phyloP scores from a whole-genome alignment of 805 yeast species.

The Teunomyces pallodes region DNA sequence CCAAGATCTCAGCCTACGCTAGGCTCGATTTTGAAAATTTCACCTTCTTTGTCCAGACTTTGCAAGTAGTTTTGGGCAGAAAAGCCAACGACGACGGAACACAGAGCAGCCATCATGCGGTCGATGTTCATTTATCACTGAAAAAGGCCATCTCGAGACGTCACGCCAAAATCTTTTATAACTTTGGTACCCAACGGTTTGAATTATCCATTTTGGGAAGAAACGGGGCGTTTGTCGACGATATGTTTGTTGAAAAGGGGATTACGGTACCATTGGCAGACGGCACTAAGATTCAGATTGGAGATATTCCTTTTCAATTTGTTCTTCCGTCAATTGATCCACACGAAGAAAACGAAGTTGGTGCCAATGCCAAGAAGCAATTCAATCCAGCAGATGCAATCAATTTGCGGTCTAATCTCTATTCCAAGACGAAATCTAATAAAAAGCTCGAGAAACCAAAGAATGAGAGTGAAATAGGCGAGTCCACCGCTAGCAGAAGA shows the following conservation, averaged over 20 bases:
- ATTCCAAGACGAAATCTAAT: constrained; percentile 14
- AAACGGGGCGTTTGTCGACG: constrained; percentile 96
- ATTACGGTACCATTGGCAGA: constrained; percentile 84
- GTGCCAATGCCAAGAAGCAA: constrained; percentile 27
- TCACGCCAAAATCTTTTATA: constrained; percentile 94
- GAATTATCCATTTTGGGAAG: constrained; percentile 90
- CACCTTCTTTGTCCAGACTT: constrained; percentile 93
- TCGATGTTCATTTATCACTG: constrained; percentile 90
- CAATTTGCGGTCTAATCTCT: constrained; percentile 51
- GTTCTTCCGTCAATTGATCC: constrained; percentile 71
- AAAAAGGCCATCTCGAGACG: constrained; percentile 90
- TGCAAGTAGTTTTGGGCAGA: constrained; percentile 92
- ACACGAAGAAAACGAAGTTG: constrained; percentile 18
- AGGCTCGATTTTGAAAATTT: constrained; percentile 86
- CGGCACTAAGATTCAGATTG: constrained; percentile 85
- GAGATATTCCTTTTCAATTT: constrained; percentile 85
- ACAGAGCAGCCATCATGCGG: constrained; percentile 69
- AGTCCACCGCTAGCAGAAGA: constrained; percentile 6
- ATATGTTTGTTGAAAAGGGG: constrained; percentile 83
- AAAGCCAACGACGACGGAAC: constrained; percentile 50
- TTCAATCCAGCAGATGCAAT: constrained; percentile 64
- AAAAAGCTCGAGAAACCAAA: constrained; percentile 1
- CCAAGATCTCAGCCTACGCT: constrained; percentile 59
- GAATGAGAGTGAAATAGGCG: background rate
- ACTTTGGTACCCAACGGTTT: constrained; percentile 92